These are phyloP conservation scores for Apiotrichum gamsii DNA, from an alignment of 1,284 basidiomycete genomes.

Conservation along the genomic window DNA sequence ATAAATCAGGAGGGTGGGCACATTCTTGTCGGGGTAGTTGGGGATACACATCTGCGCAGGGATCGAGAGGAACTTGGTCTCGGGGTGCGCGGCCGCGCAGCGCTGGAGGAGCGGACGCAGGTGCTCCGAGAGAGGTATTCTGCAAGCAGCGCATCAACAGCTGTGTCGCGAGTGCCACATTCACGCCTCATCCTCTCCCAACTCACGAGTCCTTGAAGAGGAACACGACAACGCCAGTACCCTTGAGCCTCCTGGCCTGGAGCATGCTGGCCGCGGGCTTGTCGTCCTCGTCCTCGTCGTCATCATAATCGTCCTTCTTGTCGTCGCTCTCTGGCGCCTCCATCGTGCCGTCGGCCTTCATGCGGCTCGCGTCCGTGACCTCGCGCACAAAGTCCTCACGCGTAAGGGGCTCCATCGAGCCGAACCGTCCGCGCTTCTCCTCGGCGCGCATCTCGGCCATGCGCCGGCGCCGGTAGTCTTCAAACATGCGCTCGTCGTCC, in stretches of 20 bases:
- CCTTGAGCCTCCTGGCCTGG: constrained; percentile 36
- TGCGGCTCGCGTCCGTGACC: constrained; percentile 84
- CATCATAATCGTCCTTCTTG: constrained; percentile 42
- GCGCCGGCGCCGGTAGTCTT: constrained; percentile 61
- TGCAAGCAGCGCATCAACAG: too few species aligned
- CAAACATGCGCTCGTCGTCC: constrained; percentile 71
- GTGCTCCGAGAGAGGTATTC: constrained; percentile 71
- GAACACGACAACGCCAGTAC: constrained; percentile 55
- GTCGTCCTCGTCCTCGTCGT: constrained; percentile 40
- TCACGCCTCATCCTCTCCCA: neutral
- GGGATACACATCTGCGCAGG: constrained; percentile 93
- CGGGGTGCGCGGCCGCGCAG: constrained; percentile 74
- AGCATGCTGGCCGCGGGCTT: constrained; percentile 21
- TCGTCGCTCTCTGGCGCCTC: constrained; percentile 36
- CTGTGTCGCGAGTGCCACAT: neutral
- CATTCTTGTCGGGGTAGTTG: constrained; percentile 83
- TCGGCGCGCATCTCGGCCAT: constrained; percentile 61
- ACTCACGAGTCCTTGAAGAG: constrained; percentile 54
- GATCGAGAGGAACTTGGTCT: constrained; percentile 93
- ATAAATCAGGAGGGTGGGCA: constrained; percentile 91
- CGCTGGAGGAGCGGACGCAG: constrained; percentile 64
- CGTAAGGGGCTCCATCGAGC: constrained; percentile 79
- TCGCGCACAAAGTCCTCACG: constrained; percentile 91
- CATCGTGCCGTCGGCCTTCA: constrained; percentile 58
- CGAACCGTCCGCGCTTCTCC: constrained; percentile 66